phyloP scores from a whole-genome alignment of 2,329 filamentous ascomycete genomes.

The Beauveria rudraprayagi region DNA sequence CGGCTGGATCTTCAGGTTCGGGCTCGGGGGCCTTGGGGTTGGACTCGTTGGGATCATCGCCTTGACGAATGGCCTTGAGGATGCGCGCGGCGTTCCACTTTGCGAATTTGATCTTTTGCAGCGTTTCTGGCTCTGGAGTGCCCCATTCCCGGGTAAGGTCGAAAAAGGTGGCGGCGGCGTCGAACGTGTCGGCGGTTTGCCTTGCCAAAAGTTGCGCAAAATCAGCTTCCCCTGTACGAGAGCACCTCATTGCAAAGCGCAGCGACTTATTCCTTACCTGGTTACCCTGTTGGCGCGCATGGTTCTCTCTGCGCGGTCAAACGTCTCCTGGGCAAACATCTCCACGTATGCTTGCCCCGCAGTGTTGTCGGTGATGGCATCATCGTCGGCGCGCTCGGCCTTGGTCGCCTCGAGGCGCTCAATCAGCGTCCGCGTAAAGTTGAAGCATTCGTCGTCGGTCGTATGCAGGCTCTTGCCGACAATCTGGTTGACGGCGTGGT shows the following conservation, averaged over 20 bases:
- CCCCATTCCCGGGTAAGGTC: constrained; percentile 84
- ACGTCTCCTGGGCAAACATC: constrained; percentile 84
- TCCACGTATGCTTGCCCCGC: constrained; percentile 89
- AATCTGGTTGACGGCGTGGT: constrained; percentile 89
- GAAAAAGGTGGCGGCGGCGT: constrained; percentile 86
- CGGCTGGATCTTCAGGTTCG: constrained; percentile 13
- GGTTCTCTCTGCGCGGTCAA: constrained; percentile 74
- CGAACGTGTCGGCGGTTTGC: constrained; percentile 89
- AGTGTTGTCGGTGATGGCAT: constrained; percentile 76
- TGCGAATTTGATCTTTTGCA: constrained; percentile 87
- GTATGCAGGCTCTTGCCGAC: constrained; percentile 73
- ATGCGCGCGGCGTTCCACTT: constrained; percentile 95
- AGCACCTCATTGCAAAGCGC: background rate
- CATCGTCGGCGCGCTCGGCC: constrained; percentile 63
- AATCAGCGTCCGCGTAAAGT: constrained; percentile 78
- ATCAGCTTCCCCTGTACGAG: background rate
- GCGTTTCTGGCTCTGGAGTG: constrained; percentile 61
- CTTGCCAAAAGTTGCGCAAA: constrained; percentile 31
- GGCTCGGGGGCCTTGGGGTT: constrained; percentile 61
- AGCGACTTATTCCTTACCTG: constrained; percentile 38
- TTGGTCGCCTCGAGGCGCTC: constrained; percentile 68
- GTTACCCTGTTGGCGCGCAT: constrained; percentile 78
- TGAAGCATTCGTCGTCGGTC: constrained; percentile 65
- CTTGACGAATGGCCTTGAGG: constrained; percentile 80
- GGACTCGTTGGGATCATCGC: constrained; percentile 83